Evolutionary conservation across 257 asterid species (phyloP).

Genomic region (Gentiana dahurica): DNA sequence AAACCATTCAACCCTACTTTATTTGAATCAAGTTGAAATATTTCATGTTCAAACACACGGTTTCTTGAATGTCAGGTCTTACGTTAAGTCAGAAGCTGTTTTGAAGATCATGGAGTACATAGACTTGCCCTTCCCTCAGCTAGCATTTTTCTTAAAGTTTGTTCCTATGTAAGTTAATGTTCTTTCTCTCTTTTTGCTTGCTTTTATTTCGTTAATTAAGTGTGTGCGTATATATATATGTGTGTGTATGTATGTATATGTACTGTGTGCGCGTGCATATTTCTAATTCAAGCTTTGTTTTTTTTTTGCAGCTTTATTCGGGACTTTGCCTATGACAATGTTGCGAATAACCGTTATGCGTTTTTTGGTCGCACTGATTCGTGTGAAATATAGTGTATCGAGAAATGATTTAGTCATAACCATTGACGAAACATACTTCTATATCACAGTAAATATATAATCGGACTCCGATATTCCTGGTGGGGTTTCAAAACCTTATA

Average conservation of each 20-base stretch:
- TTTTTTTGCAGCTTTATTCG: slow-evolving; percentile 60
- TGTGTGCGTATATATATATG: too few relatives aligned
- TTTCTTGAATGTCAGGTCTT: slow-evolving; percentile 44
- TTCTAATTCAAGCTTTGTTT: not conserved
- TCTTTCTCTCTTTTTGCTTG: slow-evolving; percentile 4
- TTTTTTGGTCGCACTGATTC: slow-evolving; percentile 80
- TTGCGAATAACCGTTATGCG: slow-evolving; percentile 76
- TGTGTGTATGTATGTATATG: too few relatives aligned
- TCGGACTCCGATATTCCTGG: too few relatives aligned
- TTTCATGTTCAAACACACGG: too few relatives aligned
- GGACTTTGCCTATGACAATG: slow-evolving; percentile 60
- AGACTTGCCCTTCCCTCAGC: slow-evolving; percentile 72
- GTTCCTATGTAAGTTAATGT: slow-evolving; percentile 58
- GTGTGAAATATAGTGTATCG: slow-evolving; percentile 45
- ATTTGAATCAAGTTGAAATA: too few relatives aligned
- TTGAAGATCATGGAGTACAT: slow-evolving; percentile 83
- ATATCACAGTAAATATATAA: too few relatives aligned
- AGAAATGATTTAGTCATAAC: too few relatives aligned
- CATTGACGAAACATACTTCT: too few relatives aligned
- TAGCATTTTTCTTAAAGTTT: slow-evolving; percentile 58
- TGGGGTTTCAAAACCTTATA: too few relatives aligned
- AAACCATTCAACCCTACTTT: not conserved
- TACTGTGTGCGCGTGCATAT: too few relatives aligned
- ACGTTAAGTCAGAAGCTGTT: slow-evolving; percentile 84
- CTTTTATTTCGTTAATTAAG: too few relatives aligned